These are phyloP conservation scores for Colletotrichum spinosum DNA, from an alignment of 2,329 filamentous ascomycete species.

Conservation along the genomic window DNA sequence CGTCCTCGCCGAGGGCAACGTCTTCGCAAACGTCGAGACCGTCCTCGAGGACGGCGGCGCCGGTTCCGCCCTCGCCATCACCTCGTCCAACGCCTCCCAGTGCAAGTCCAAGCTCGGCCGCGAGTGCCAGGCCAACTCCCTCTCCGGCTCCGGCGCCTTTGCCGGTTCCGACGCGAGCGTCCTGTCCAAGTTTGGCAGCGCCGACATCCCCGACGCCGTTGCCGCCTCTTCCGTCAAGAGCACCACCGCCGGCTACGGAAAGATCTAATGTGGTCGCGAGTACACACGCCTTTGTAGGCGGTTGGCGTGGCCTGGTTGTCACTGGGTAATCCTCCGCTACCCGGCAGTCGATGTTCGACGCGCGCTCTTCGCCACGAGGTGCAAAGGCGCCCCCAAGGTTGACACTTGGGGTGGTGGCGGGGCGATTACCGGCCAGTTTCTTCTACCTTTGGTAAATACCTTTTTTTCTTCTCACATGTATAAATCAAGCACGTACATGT, in stretches of 20 bases:
- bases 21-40: constrained; percentile 64
- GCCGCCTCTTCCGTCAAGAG: constrained; percentile 47
- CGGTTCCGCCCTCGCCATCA: constrained; percentile 27
- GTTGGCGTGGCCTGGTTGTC: background rate
- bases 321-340: background rate
- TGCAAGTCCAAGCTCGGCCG: constrained; percentile 61
- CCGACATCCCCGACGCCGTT: constrained; percentile 48
- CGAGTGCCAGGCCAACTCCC: constrained; percentile 62
- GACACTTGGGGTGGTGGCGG: background rate
- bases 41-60: constrained; percentile 47
- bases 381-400: background rate
- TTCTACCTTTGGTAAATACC: constrained; percentile 10
- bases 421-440: background rate
- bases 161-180: constrained; percentile 57
- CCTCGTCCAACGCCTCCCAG: constrained; percentile 40
- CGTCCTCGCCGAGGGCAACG: constrained; percentile 66
- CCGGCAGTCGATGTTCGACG: constrained; percentile 4
- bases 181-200: constrained; percentile 62
- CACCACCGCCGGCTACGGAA: constrained; percentile 59
- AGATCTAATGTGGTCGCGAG: constrained; percentile 44
- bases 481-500: constrained; percentile 1
- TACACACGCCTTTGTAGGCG: background rate
- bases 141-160: constrained; percentile 53
- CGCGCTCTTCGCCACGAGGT: background rate
- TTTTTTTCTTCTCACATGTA: constrained; percentile 4